A percentile compares a stretch with the other conserved stretches of the same genome.
Evolutionary conservation across 768 basidiomycete species (phyloP).

Genomic region (Mycena indigotica): DNA sequence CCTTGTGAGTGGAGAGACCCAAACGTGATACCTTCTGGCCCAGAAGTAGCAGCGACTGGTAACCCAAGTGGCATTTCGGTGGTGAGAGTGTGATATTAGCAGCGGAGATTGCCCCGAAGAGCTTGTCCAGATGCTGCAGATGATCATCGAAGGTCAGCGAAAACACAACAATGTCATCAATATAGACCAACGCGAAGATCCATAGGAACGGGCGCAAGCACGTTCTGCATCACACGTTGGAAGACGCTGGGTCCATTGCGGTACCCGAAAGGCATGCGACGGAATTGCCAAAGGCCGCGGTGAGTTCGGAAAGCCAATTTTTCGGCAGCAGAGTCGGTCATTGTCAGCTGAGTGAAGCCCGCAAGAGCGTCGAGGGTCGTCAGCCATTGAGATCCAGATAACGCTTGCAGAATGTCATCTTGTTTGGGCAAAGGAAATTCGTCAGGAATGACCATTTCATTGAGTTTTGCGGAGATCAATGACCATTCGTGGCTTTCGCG

Average conservation of each 20-base stretch:
- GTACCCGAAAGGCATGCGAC: slow-evolving; percentile 43
- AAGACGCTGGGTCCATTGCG: slow-evolving; percentile 41
- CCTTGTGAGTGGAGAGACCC: slow-evolving; percentile 39
- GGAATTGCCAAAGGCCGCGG: slow-evolving; percentile 42
- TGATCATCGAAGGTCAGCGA: slow-evolving; percentile 33
- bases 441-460: slow-evolving; percentile 24
- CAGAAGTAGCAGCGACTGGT: slow-evolving; percentile 35
- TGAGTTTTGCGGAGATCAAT: slow-evolving; percentile 35
- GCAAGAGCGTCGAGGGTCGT: slow-evolving; percentile 39
- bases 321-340: slow-evolving; percentile 30
- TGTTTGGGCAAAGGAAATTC: slow-evolving; percentile 31
- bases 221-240: slow-evolving; percentile 43
- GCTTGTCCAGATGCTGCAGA: slow-evolving; percentile 30
- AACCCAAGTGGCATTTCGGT: slow-evolving; percentile 37
- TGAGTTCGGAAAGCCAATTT: slow-evolving; percentile 43
- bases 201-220: slow-evolving; percentile 39
- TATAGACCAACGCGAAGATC: slow-evolving; percentile 44
- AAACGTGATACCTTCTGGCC: slow-evolving; percentile 43
- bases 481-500: slow-evolving; percentile 37
- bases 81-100: slow-evolving; percentile 37
- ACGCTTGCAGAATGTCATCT: slow-evolving; percentile 29
- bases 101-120: slow-evolving; percentile 29
- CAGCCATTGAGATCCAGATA: slow-evolving; percentile 34
- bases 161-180: slow-evolving; percentile 45
- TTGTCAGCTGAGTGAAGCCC: slow-evolving; percentile 43